Evolutionary conservation across 2,329 filamentous ascomycete species (phyloP).

Genomic region (Cadophora luteo-olivacea): DNA sequence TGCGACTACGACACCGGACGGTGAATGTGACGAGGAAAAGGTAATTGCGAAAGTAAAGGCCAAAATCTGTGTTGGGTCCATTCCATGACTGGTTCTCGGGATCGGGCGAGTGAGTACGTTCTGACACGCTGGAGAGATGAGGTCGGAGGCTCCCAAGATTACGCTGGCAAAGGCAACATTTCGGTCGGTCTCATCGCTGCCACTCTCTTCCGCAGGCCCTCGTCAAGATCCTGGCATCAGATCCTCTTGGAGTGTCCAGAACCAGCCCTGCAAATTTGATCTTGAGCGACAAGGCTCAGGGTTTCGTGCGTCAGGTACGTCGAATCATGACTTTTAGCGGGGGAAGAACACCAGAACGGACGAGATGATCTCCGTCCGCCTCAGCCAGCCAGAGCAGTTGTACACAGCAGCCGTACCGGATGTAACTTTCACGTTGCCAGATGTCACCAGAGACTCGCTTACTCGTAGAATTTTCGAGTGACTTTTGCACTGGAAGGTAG

Average conservation of each 20-base stretch:
- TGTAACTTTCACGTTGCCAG: constrained; percentile 20
- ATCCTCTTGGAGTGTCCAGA: constrained; percentile 25
- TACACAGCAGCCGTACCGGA: neutral
- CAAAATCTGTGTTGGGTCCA: neutral
- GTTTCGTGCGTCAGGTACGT: constrained; percentile 21
- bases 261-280: constrained; percentile 20
- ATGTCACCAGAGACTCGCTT: constrained; percentile 18
- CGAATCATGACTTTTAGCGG: constrained; percentile 13
- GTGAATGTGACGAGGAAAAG: neutral
- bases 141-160: constrained; percentile 19
- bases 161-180: constrained; percentile 11
- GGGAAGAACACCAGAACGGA: constrained; percentile 13
- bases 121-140: constrained; percentile 28
- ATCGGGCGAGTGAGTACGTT: constrained; percentile 2
- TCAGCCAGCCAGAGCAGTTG: constrained; percentile 7
- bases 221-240: constrained; percentile 32
- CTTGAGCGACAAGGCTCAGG: constrained; percentile 12
- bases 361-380: constrained; percentile 15
- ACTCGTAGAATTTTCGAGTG: neutral
- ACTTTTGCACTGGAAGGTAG: neutral
- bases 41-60: neutral
- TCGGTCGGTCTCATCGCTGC: neutral
- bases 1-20: constrained; percentile 13
- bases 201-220: constrained; percentile 11
- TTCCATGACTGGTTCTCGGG: neutral